phyloP scores from a whole-genome alignment of 768 basidiomycete species.

The Boletus reticuloceps region DNA sequence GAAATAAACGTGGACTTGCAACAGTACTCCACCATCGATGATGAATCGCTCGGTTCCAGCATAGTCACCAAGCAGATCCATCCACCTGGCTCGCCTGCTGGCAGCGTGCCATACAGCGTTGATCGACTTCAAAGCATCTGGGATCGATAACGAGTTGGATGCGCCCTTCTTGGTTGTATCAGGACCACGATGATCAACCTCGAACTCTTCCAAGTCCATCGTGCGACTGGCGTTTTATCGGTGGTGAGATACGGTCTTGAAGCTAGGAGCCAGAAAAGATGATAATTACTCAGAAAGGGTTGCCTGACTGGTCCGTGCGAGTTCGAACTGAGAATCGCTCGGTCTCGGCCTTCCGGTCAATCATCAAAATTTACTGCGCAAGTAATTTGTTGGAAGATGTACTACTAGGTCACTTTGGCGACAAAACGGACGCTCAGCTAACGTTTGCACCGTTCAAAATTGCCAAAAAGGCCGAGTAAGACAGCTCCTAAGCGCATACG shows the following conservation, averaged over 20 bases:
- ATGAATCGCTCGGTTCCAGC: conserved; percentile 65
- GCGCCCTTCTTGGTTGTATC: background rate
- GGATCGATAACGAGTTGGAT: conserved; percentile 7
- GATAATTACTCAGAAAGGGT: too few species aligned
- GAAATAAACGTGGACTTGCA: background rate
- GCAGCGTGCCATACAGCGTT: conserved; percentile 41
- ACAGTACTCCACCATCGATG: conserved; percentile 49
- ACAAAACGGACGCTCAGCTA: background rate
- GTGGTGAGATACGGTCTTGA: background rate
- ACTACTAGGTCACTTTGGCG: conserved; percentile 4
- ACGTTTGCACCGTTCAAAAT: background rate
- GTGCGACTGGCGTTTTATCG: background rate
- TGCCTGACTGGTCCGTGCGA: conserved; percentile 14
- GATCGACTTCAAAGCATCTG: conserved; percentile 28
- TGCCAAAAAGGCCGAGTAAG: conserved; percentile 1
- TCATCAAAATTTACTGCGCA: background rate
- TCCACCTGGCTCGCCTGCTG: conserved; percentile 46
- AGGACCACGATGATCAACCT: conserved; percentile 15
- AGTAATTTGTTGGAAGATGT: background rate
- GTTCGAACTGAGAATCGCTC: background rate
- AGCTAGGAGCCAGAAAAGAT: too few species aligned
- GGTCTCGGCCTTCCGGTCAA: too few species aligned
- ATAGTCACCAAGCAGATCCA: conserved; percentile 73
- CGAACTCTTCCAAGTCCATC: conserved; percentile 43
- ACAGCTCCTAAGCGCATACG: conserved; percentile 5